phyloP scores from a whole-genome alignment of 106 monocot genomes.

The Amphibolis antarctica region DNA sequence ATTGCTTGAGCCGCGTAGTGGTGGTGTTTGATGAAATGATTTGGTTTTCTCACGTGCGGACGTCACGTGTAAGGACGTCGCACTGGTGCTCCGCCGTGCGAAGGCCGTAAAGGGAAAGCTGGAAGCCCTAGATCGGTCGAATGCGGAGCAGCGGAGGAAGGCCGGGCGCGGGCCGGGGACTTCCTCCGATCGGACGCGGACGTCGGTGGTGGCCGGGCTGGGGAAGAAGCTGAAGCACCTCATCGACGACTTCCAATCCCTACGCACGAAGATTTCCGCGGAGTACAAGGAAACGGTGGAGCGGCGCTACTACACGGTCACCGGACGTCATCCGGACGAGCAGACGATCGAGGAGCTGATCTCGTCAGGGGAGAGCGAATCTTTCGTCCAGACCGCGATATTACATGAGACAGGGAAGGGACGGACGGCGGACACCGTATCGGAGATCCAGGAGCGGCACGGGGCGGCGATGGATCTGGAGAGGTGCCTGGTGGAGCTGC shows the following conservation, averaged over 20 bases:
- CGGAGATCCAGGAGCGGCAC: conserved; percentile 64
- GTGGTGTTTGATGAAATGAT: neutral
- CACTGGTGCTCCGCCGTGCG: conserved; percentile 50
- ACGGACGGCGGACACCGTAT: conserved; percentile 37
- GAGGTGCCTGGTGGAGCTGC: conserved; percentile 56
- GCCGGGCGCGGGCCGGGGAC: conserved; percentile 66
- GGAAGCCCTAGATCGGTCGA: conserved; percentile 75
- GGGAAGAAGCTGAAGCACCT: conserved; percentile 58
- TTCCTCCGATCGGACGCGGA: conserved; percentile 69
- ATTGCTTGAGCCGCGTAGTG: neutral
- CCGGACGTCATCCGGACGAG: conserved; percentile 56
- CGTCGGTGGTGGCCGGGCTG: conserved; percentile 63
- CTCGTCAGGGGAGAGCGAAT: conserved; percentile 38
- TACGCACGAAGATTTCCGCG: conserved; percentile 25
- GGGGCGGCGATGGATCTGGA: conserved; percentile 55
- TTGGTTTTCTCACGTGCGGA: neutral
- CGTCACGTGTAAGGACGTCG: conserved; percentile 20
- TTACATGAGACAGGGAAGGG: conserved; percentile 42
- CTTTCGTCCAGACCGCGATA: conserved; percentile 57
- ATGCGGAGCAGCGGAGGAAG: conserved; percentile 57
- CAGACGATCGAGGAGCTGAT: conserved; percentile 32
- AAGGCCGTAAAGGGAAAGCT: conserved; percentile 69
- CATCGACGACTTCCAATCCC: conserved; percentile 54
- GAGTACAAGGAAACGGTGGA: conserved; percentile 68
- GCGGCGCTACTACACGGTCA: conserved; percentile 66